These are phyloP conservation scores for Plasmodium malariae DNA, from an alignment of 169 alveolate species.

Conservation along the genomic window DNA sequence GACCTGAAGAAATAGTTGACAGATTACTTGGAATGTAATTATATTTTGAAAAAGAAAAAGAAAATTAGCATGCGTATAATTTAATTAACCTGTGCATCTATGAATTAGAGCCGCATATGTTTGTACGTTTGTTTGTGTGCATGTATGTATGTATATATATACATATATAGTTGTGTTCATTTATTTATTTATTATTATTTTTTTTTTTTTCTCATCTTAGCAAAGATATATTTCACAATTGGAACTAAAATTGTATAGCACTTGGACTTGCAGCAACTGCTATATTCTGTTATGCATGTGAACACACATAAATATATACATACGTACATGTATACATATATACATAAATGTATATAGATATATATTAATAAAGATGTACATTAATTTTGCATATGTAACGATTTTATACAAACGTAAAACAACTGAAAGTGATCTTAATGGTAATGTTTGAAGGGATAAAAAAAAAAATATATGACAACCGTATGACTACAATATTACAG, in stretches of 20 bases:
- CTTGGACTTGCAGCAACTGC: not conserved
- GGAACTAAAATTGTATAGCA: slow-evolving; percentile 26
- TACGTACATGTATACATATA: not conserved
- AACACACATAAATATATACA: not conserved
- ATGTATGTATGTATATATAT: not conserved
- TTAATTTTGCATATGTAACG: too few species aligned
- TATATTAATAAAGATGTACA: too few species aligned
- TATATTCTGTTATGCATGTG: not conserved
- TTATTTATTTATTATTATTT: not conserved
- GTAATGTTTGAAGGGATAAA: too few species aligned
- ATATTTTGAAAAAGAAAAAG: slow-evolving; percentile 7
- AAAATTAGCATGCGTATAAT: not conserved
- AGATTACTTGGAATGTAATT: slow-evolving; percentile 71
- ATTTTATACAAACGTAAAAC: too few species aligned
- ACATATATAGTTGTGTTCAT: not conserved
- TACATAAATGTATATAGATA: not conserved
- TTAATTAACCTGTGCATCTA: not conserved
- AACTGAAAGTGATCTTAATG: too few species aligned
- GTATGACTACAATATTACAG: too few species aligned
- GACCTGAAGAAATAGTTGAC: slow-evolving; percentile 59
- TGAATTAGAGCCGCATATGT: not conserved
- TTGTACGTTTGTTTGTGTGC: not conserved
- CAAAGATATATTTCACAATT: slow-evolving; percentile 63
- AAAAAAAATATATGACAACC: too few species aligned
- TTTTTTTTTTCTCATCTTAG: slow-evolving; percentile 31